Evolutionary conservation across 177 flowering plant genomes (phyloP).

Genomic region (Vitis hybrid): DNA sequence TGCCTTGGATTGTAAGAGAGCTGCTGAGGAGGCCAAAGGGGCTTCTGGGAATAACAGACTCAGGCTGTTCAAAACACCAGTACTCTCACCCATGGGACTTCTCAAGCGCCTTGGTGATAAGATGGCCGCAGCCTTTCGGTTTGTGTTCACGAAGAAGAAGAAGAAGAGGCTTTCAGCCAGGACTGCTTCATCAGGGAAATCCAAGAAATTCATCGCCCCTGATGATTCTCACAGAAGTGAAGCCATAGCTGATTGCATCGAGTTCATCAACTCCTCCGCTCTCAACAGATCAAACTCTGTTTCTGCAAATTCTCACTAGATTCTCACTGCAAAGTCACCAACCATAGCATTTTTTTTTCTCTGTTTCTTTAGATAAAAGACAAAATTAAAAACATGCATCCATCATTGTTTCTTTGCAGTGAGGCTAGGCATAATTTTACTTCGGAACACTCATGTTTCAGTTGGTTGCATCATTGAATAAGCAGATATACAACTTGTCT

Average conservation of each 20-base stretch:
- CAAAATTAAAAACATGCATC: too few relatives aligned
- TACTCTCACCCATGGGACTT: conserved; percentile 17
- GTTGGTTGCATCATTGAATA: too few relatives aligned
- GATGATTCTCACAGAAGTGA: conserved; percentile 39
- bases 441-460: too few relatives aligned
- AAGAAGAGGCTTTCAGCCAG: conserved; percentile 20
- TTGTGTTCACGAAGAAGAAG: conserved; percentile 4
- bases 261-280: conserved; percentile 50
- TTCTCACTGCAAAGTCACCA: too few relatives aligned
- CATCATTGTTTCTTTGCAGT: too few relatives aligned
- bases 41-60: conserved; percentile 6
- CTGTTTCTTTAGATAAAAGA: too few relatives aligned
- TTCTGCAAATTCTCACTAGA: conserved; percentile 10
- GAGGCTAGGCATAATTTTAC: too few relatives aligned
- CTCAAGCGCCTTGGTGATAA: conserved; percentile 26
- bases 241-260: conserved; percentile 48
- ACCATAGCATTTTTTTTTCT: too few relatives aligned
- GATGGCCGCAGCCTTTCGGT: conserved; percentile 23
- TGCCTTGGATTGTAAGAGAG: neutral
- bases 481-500: too few relatives aligned
- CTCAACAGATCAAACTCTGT: conserved; percentile 30
- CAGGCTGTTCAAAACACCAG: conserved; percentile 12
- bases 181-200: conserved; percentile 25
- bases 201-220: conserved; percentile 27
- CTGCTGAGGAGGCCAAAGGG: neutral